A percentile compares a stretch with the other conserved stretches of the same genome.
These are phyloP conservation scores for Trypethelium eluteriae DNA, from an alignment of 495 filamentous ascomycete genomes.

Conservation along the genomic window DNA sequence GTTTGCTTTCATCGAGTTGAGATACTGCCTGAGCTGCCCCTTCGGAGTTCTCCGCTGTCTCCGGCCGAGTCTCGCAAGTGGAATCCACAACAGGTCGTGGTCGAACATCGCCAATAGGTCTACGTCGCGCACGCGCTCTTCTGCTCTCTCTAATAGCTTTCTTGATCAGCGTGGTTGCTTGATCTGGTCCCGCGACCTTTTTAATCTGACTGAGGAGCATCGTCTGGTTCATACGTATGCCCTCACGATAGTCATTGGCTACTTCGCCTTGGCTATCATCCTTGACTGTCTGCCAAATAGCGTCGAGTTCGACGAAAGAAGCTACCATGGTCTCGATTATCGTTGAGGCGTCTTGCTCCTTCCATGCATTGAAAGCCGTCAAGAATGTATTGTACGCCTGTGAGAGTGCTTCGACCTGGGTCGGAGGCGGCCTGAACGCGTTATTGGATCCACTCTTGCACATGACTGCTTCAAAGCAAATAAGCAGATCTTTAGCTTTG, in stretches of 20 bases:
- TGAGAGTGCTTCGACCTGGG: constrained; percentile 49
- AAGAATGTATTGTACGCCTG: constrained; percentile 74
- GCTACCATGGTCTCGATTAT: constrained; percentile 91
- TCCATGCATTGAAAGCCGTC: constrained; percentile 92
- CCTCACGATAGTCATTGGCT: constrained; percentile 80
- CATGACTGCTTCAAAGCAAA: constrained; percentile 71
- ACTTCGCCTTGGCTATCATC: constrained; percentile 78
- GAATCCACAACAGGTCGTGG: constrained; percentile 48
- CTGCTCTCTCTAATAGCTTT: constrained; percentile 75
- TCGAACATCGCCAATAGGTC: constrained; percentile 60
- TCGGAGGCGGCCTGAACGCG: constrained; percentile 34
- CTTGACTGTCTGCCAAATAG: constrained; percentile 95
- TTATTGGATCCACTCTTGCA: constrained; percentile 39
- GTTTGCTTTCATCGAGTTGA: constrained; percentile 13
- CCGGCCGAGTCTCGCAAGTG: neutral
- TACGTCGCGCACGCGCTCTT: constrained; percentile 60
- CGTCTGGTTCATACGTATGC: constrained; percentile 88
- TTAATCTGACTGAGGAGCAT: constrained; percentile 82
- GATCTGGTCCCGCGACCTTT: constrained; percentile 74
- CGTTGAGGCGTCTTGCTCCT: constrained; percentile 79
- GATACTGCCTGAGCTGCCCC: constrained; percentile 8
- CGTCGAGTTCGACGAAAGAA: constrained; percentile 89
- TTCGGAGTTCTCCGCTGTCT: constrained; percentile 1
- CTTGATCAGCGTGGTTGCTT: constrained; percentile 72
- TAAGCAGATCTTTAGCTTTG: constrained; percentile 79